Percentiles rank a stretch among this genome's conserved stretches.
Evolutionary conservation across 257 asterid genomes (phyloP).

Genomic region (Coffea canephora): DNA sequence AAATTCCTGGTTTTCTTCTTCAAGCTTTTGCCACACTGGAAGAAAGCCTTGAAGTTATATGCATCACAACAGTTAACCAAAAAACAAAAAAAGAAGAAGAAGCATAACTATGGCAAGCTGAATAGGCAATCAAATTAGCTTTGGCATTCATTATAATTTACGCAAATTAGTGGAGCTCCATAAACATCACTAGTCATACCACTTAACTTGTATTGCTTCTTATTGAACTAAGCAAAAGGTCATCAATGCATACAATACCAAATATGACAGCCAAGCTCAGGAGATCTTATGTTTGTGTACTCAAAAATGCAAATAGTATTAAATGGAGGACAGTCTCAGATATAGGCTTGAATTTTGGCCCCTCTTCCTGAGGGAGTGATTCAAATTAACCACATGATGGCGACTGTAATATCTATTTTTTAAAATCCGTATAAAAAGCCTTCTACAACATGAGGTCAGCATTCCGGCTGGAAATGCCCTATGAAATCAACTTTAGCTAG

Average conservation of each 20-base stretch:
- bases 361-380: background rate
- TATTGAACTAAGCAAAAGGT: background rate
- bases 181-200: background rate
- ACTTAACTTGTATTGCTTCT: background rate
- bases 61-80: constrained; percentile 8
- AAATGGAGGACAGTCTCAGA: background rate
- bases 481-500: background rate
- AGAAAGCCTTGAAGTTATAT: constrained; percentile 21
- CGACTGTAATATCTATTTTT: background rate
- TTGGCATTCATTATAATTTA: background rate
- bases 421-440: background rate
- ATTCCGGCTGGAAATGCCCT: background rate
- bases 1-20: constrained; percentile 78
- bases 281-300: background rate
- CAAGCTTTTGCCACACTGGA: constrained; percentile 98
- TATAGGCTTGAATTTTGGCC: background rate
- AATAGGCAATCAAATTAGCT: background rate
- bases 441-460: background rate
- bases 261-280: background rate
- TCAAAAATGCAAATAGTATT: background rate
- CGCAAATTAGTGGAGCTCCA: background rate
- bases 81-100: constrained; percentile 10
- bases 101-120: background rate
- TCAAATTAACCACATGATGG: background rate
- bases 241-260: background rate